Evolutionary conservation across 768 basidiomycete species (phyloP), one percentile per base, ranked within the genome.

Genomic region (Pholiota conissans): DNA sequence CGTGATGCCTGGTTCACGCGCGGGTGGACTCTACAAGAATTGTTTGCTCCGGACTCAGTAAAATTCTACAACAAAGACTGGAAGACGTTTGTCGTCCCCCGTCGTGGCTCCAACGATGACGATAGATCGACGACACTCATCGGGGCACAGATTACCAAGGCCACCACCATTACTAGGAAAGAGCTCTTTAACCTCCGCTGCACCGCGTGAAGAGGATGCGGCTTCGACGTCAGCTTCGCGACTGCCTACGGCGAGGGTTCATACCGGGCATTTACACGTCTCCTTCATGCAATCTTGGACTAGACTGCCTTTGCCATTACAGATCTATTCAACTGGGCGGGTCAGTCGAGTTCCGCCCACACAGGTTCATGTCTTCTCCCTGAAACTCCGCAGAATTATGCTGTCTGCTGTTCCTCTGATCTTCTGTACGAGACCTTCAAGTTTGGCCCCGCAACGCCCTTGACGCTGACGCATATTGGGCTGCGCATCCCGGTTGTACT

Each of bases 191-290:
- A 58, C 27, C 14, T 55, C 26, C 32, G 55, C 3, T 11, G 57
- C 53, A 3, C 58, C 60, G 10, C 46, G 60, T 2, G 60, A 40
- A 34, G 60, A 61, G 32, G 60, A 61, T 40, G 14, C 20, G 6
- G 52, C 54, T 57, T 61, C 29, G 47, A 56, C 10, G 60, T 61
- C 40, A 57, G 53, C 24, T 54, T 61, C 16, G 42, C 60, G 5
- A 50, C 55, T 14, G 57, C 56, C 3, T 61, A 61, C 16, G 60
- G 60, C 5, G 60, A 61, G 48, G 60, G 60, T 20, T 47, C 24
- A 11, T 42, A 58, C 24, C 60, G 56, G 5, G 60, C 60, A 3
- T 61, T 61, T 27, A 58, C 55, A 22, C 46, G 60, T 20, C 60
- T 61, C 27, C 14, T 58, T 3, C 51, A 57, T 28, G 56, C 47